phyloP scores from a whole-genome alignment of 345 rosid genomes.

The Boechera retrofracta region DNA sequence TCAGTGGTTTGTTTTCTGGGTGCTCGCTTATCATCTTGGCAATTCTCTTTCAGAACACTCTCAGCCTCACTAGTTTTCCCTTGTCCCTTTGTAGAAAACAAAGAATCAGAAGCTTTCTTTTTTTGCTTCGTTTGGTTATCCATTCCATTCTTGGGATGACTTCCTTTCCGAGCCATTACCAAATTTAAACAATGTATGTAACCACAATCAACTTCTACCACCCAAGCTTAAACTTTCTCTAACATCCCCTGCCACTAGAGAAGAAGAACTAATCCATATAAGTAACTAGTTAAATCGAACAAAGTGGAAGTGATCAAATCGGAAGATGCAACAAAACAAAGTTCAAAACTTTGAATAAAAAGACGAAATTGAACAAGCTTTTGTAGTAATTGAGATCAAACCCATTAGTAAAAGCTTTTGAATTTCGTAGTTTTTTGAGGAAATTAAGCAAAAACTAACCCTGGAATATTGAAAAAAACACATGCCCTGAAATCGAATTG shows the following conservation, averaged over 20 bases:
- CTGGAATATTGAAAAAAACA: background rate
- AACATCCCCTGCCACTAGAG: slow-evolving; percentile 43
- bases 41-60: slow-evolving; percentile 53
- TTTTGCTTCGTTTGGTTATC: slow-evolving; percentile 56
- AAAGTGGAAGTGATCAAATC: slow-evolving; percentile 23
- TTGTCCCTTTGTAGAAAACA: slow-evolving; percentile 47
- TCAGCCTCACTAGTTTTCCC: slow-evolving; percentile 55
- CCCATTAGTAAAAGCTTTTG: slow-evolving; percentile 14
- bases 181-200: slow-evolving; percentile 24
- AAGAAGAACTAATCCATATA: slow-evolving; percentile 13
- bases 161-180: slow-evolving; percentile 85
- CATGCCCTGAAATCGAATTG: background rate
- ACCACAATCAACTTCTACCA: slow-evolving; percentile 36
- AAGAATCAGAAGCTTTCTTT: slow-evolving; percentile 57
- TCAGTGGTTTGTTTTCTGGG: slow-evolving; percentile 10
- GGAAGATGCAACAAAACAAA: background rate
- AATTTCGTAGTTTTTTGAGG: background rate
- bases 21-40: slow-evolving; percentile 48
- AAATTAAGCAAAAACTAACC: slow-evolving; percentile 17
- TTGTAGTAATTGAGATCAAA: slow-evolving; percentile 25
- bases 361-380: slow-evolving; percentile 3
- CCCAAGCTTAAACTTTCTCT: slow-evolving; percentile 20
- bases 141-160: slow-evolving; percentile 76
- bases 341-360: slow-evolving; percentile 12
- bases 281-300: slow-evolving; percentile 8